Conservation (phyloP, 805 yeast genomes). For the Cyberlindnera misumaiensis region DNA sequence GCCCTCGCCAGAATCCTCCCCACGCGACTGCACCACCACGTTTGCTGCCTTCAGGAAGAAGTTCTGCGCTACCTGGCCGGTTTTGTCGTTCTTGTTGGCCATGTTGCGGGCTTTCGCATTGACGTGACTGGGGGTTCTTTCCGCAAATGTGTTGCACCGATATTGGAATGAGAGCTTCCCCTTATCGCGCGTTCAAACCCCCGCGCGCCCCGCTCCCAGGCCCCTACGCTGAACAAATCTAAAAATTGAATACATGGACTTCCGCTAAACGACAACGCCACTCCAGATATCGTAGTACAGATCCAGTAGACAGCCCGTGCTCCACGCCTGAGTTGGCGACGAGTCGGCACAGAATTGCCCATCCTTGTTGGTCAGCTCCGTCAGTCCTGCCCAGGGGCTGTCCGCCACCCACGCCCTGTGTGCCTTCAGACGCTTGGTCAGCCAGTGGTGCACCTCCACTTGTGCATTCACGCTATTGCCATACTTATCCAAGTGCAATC, state of each 20-base stretch:
- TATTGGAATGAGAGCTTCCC: no score
- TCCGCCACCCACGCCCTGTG: conserved; percentile 64
- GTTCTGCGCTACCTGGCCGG: conserved; percentile 30
- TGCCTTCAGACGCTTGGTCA: conserved; percentile 53
- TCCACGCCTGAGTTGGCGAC: conserved; percentile 97
- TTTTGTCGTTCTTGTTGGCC: conserved; percentile 16
- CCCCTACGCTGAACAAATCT: neutral
- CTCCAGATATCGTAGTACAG: conserved; percentile 59
- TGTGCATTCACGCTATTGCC: conserved; percentile 25
- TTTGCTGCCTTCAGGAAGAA: conserved; percentile 61
- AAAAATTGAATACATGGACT: neutral
- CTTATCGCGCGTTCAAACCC: neutral
- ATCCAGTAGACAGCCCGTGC: conserved; percentile 79
- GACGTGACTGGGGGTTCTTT: neutral
- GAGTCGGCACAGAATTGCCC: conserved; percentile 81
- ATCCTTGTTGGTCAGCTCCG: conserved; percentile 86
- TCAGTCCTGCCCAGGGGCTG: conserved; percentile 90
- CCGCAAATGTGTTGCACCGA: neutral
- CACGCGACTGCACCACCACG: conserved; percentile 43
- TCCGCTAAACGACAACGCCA: neutral
- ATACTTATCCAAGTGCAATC: conserved; percentile 37
- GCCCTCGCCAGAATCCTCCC: conserved; percentile 1
- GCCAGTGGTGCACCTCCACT: conserved; percentile 46
- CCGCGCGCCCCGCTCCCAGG: neutral
- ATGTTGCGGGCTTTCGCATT: neutral